Evolutionary conservation across 2,329 filamentous ascomycete species (phyloP), one percentile per base, ranked within the genome.

Genomic region (Cladosporium sp.): DNA sequence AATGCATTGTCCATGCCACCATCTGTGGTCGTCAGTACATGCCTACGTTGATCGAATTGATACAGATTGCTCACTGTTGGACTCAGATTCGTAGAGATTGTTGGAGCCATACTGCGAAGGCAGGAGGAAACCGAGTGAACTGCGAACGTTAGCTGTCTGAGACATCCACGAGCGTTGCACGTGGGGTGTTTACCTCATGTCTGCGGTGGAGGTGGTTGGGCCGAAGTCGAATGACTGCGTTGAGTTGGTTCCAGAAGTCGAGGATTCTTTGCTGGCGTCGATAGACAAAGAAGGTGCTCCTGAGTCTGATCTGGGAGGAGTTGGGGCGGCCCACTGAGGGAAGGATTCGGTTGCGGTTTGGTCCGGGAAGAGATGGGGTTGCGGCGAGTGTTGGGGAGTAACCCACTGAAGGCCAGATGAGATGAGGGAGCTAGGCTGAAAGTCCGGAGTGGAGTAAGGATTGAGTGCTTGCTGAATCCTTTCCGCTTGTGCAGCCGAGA

Each of bases 71-170:
- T 66, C 68, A 77, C 75, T 73, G 66, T 67, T 69, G 29, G 68
- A 66, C 57, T 76, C 73, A 12, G 72, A 72, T 29, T 74, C 72
- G 68, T 72, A 71, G 33, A 68, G 63, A 55, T 66, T 63, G 59
- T 66, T 63, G 65, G 69, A 66, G 56, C 73, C 74, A 70, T 77
- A 77, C 49, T 76, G 74, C 49, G 74, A 74, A 66, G 75, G 75
- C 58, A 77, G 74, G 28, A 77, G 70, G 67, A 74, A 75, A 31
- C 74, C 74, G 61, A 77, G 68, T 44, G 75, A 77, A 67, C 75
- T 77, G 65, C 58, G 40, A 16, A 58, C 23, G 52, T 64, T 33
- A 57, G 37, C 28, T 29, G 16, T 26, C 26, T 57, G 35, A 40
- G 31, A 46, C 44, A 44, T 26, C 16, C 16, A 33, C 29, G 28